Base-by-base conservation (phyloP, 768 basidiomycete genomes). In the Xanthoconium stramineum region DNA sequence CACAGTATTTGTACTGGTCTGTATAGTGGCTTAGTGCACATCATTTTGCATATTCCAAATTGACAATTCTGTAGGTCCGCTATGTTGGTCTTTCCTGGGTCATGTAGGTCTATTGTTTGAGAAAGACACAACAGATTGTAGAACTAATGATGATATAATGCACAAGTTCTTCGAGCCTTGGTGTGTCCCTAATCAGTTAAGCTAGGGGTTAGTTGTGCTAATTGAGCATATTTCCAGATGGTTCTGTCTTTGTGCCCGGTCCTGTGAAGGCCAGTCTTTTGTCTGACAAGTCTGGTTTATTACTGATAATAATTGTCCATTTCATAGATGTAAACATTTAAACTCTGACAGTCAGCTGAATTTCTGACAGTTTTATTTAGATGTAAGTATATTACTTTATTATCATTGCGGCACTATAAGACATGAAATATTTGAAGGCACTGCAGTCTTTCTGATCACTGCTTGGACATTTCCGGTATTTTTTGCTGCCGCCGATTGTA, bases 401-500 rank as follows among this genome's bases (percentile, higher is more conserved):
- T 14, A 13, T 11, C 37, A 11, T 38, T 17, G 15, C 15, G 2
- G 2, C 37, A 38, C 15, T 15, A 38, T 38, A 15, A 15, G 14
- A 17, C 15, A 38, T 38, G 37, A 7, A 17, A 32, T 29, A 47
- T 7, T 4, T 2, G 5, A 61, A 61, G 55, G 46, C 11, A 35
- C 46, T 20, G 29, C 1, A 29, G 0, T 40, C 0, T 10, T 13
- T 47, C 14, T 54, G 14, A 5, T 12, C 0, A 2, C 19, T 17
- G 2, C 3, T 6, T 58, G 57, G 59, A 4, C 12, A 11, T 44
- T 24, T 10, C 9, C 20, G 2, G 6, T 61, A 1, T 61, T 59
- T 5, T 11, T 52, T 33, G 40, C 29, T 37, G 19, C 50, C 8
- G 39, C 38, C 5, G 60, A 61, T 14, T 14, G 60, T 60, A 28